Base-by-base conservation (phyloP, 2,329 filamentous ascomycete species). In the Aureobasidium sp. region DNA sequence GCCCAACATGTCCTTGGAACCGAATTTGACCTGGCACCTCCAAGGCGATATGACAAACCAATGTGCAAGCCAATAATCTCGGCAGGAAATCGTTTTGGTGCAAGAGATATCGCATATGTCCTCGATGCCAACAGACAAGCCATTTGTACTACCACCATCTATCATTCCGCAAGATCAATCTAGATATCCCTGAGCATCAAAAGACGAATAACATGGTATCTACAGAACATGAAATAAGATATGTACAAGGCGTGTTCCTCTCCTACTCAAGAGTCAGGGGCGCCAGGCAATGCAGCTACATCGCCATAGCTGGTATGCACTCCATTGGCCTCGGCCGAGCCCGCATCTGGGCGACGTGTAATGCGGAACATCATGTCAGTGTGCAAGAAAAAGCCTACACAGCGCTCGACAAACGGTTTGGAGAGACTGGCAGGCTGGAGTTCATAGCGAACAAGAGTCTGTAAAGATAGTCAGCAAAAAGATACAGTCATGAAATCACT, bases 361-460 rank as follows among this genome's bases (percentile, higher is more conserved):
- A 71, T 67, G 58, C 74, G 67, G 59, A 74, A 74, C 64, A 73
- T 68, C 72, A 75, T 74, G 58, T 75, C 67, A 20, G 69, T 67
- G 63, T 75, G 73, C 15, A 75, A 63, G 42, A 72, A 73, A 65
- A 75, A 75, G 17, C 73, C 73, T 15, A 74, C 71, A 52, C 70
- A 71, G 57, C 66, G 69, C 63, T 75, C 72, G 57, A 70, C 66
- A 64, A 74, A 75, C 1, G 73, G 73, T 42, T 74, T 73, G 2
- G 71, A 65, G 8, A 74, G 67, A 48, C 70, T 72, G 68, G 70
- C 71, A 1, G 72, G 71, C 63, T 75, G 73, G n/a, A 75, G 67
- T 44, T 71, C 71, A 65, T 72, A 74, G 9, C 73, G 69, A 14
- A 74, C 68, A 14, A 75, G 66, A 5, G 69, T 72, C 73, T 75